phyloP scores from a whole-genome alignment of 176 grass and related monocot species.

The Thinopyrum elongatum region DNA sequence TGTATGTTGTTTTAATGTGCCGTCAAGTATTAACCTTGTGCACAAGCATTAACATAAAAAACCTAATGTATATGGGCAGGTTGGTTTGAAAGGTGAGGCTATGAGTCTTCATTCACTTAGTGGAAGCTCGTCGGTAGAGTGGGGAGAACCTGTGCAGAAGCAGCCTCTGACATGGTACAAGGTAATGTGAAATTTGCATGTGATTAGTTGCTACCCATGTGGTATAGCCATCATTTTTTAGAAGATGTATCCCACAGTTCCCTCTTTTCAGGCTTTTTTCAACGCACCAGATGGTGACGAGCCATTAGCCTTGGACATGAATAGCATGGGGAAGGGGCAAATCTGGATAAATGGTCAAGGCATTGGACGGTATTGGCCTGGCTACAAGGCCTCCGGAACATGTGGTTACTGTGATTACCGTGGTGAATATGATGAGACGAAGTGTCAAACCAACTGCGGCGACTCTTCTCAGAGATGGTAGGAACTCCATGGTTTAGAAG shows the following conservation, averaged over 20 bases:
- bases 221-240: background rate
- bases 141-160: conserved; percentile 76
- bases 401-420: conserved; percentile 80
- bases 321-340: conserved; percentile 95
- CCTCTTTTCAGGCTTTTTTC: conserved; percentile 70
- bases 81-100: conserved; percentile 90
- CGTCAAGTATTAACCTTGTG: background rate
- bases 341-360: conserved; percentile 96
- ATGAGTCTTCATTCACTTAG: conserved; percentile 79
- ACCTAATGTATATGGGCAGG: conserved; percentile 43
- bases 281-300: conserved; percentile 86
- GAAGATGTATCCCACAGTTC: background rate
- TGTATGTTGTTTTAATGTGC: background rate
- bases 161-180: conserved; percentile 97
- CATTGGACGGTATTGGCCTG: conserved; percentile 91
- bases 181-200: conserved; percentile 29
- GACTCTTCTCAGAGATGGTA: conserved; percentile 97
- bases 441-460: conserved; percentile 91
- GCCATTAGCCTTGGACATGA: conserved; percentile 96
- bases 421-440: conserved; percentile 74
- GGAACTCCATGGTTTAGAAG: background rate
- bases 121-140: conserved; percentile 89
- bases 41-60: conserved; percentile 8
- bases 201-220: conserved; percentile 1
- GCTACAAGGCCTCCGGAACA: conserved; percentile 67